Conservation (phyloP, 441 rosid species). For the Populus hybrid region DNA sequence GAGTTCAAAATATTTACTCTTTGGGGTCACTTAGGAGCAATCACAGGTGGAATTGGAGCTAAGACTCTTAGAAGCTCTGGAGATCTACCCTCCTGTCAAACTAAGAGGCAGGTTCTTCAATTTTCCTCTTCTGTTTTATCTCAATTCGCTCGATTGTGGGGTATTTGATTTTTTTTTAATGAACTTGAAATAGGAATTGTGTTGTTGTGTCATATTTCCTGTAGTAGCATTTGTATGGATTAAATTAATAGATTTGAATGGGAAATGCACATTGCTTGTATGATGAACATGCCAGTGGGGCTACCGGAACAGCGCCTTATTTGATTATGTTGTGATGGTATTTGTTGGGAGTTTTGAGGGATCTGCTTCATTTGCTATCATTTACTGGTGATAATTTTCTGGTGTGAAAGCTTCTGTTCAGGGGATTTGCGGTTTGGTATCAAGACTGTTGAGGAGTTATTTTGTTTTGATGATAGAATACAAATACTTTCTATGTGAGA, state of each 20-base stretch:
- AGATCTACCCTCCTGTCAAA: constrained; percentile 83
- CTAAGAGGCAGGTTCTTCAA: constrained; percentile 51
- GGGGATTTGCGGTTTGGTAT: neutral
- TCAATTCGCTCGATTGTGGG: neutral
- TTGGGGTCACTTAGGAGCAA: constrained; percentile 53
- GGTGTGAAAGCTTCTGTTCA: neutral
- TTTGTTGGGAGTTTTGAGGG: neutral
- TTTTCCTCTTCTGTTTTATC: neutral
- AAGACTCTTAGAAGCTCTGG: constrained; percentile 84
- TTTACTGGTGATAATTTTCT: neutral
- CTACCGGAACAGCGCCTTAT: neutral
- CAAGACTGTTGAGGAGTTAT: neutral
- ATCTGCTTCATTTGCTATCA: neutral
- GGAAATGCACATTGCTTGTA: neutral
- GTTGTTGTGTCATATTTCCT: neutral
- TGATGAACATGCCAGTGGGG: neutral
- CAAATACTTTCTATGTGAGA: neutral
- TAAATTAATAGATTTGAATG: neutral
- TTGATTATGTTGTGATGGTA: neutral
- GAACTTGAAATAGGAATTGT: neutral
- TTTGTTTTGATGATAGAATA: neutral
- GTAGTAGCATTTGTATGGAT: neutral
- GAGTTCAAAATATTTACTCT: neutral
- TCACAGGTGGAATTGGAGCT: constrained; percentile 97
- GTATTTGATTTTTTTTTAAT: neutral